Evolutionary conservation across 306 rosid species (phyloP), one percentile per base, ranked within the genome.

Genomic region (Acacia acuminata): DNA sequence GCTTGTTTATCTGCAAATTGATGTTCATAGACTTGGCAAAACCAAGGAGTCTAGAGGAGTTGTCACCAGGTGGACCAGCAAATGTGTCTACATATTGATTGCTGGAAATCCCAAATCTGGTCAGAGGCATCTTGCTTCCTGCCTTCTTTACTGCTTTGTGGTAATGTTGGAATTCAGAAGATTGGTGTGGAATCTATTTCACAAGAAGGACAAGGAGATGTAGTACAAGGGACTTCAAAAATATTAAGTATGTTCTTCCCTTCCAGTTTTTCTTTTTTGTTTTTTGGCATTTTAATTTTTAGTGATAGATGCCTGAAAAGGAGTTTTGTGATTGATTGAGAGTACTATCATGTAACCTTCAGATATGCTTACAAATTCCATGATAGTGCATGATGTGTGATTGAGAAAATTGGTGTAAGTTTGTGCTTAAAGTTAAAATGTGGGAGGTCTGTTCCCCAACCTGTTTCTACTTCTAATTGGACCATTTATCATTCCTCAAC

Each of bases 71-170:
- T 27, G 98, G 97, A 56, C 94, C 97, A 4, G 97, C 83, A 74
- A 94, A 93, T 38, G 97, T 87, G 17, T 3, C 36, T 32, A 0
- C 36, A 79, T 96, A 88, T 77, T 96, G 86, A 88, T 96, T 82
- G 82, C 91, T 84, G 98, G 97, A 86, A 88, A 81, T 87, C 88
- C 94, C 38, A 85, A 90, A 87, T 88, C 94, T 84, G 99, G 99
- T 67, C 99, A 94, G 82, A 93, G 91, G 85, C 96, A 96, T 88
- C 94, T 96, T 87, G 96, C 96, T 32, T 92, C 99, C 79, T 96
- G 98, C 90, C 90, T 96, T 85, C 90, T 96, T 78, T 88, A 89
- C 90, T 93, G 92, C 87, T 93, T 90, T n/a, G n/a, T 85, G 98
- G 96, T 69, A 91, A 88, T 87, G 81, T 80, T 79, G 96, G 90